Evolutionary conservation across 345 rosid genomes (phyloP).

Genomic region (Erysimum cheiranthoides): DNA sequence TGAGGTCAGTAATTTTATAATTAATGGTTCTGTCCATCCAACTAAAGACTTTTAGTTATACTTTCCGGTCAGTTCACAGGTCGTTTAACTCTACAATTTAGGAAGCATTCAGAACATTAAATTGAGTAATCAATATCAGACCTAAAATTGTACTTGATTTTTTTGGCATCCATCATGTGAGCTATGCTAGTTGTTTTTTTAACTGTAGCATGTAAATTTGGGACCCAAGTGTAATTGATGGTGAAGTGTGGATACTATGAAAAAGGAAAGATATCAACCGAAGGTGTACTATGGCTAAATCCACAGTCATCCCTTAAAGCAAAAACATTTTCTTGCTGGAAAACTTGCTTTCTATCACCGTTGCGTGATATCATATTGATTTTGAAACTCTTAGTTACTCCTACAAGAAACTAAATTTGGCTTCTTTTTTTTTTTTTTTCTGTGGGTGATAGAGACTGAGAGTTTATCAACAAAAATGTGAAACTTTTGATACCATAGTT

Average conservation of each 20-base stretch:
- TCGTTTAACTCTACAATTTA: slow-evolving; percentile 10
- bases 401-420: slow-evolving; percentile 32
- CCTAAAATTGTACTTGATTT: slow-evolving; percentile 11
- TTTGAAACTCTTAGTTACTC: slow-evolving; percentile 14
- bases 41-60: slow-evolving; percentile 9
- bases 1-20: slow-evolving; percentile 67
- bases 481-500: slow-evolving; percentile 78
- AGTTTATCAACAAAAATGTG: slow-evolving; percentile 87
- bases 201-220: slow-evolving; percentile 28
- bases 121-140: slow-evolving; percentile 19
- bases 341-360: neutral
- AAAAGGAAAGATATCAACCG: slow-evolving; percentile 2
- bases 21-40: slow-evolving; percentile 24
- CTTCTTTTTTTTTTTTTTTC: neutral
- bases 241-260: slow-evolving; percentile 10
- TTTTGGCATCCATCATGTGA: slow-evolving; percentile 1
- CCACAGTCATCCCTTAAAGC: neutral
- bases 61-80: slow-evolving; percentile 14
- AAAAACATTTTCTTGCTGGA: neutral
- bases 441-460: slow-evolving; percentile 66
- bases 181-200: slow-evolving; percentile 25
- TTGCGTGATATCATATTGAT: slow-evolving; percentile 22
- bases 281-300: slow-evolving; percentile 15
- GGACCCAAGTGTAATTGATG: slow-evolving; percentile 27
- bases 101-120: slow-evolving; percentile 14